Evolutionary conservation across 352 stramenopile species (phyloP).

Genomic region (Pythium chondricola): DNA sequence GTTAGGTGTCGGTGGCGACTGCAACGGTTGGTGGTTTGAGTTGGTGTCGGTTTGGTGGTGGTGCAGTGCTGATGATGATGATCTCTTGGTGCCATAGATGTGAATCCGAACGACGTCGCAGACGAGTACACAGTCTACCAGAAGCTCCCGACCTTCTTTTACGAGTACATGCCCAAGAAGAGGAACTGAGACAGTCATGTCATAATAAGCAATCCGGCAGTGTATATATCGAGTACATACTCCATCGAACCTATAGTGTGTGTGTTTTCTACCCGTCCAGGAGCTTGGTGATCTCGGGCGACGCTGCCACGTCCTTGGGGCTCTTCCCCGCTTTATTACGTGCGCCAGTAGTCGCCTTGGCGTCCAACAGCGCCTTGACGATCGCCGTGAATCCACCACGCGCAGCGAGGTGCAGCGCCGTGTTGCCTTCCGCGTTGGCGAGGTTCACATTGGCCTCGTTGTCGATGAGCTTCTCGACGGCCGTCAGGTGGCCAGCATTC

Average conservation of each 20-base stretch:
- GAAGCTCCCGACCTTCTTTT: constrained; percentile 84
- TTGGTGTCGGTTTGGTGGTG: background rate
- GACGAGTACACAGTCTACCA: constrained; percentile 84
- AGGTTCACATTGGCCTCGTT: constrained; percentile 62
- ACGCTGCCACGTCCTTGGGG: constrained; percentile 58
- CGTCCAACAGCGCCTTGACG: constrained; percentile 59
- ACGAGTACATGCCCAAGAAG: constrained; percentile 83
- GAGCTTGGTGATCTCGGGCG: constrained; percentile 55
- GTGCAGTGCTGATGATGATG: no score
- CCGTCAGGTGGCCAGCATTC: constrained; percentile 68
- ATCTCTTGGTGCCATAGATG: no score
- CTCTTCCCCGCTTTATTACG: constrained; percentile 81
- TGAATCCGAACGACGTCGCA: constrained; percentile 61
- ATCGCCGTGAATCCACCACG: constrained; percentile 71
- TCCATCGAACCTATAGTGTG: no score
- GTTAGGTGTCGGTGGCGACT: constrained; percentile 13
- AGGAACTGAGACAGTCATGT: constrained; percentile 22
- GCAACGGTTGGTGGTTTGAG: constrained; percentile 16
- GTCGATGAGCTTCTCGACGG: constrained; percentile 85
- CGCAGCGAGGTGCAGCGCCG: constrained; percentile 78
- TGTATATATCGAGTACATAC: no score
- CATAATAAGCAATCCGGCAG: no score
- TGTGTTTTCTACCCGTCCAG: constrained; percentile 23
- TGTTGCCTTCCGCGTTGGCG: constrained; percentile 75
- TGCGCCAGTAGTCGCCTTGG: constrained; percentile 31